Conservation (phyloP, 306 rosid genomes). For the Dalbergia cultrata region DNA sequence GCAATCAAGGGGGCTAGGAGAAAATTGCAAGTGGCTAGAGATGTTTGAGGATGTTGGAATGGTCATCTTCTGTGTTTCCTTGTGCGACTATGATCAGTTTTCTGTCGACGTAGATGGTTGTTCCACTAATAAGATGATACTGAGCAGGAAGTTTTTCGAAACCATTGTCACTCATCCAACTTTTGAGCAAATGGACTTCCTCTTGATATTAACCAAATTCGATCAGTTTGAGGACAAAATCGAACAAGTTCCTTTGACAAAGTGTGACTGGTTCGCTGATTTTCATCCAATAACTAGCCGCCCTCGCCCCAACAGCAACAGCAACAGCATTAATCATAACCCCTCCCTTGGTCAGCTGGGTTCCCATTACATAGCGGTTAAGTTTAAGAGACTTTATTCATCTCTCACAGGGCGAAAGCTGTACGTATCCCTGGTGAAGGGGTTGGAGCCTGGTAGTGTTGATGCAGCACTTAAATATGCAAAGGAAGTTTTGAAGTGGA, state of each 20-base stretch:
- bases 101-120: constrained; percentile 73
- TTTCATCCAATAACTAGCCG: constrained; percentile 82
- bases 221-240: constrained; percentile 88
- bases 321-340: constrained; percentile 75
- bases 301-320: constrained; percentile 66
- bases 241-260: constrained; percentile 76
- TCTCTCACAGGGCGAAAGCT: constrained; percentile 81
- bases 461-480: constrained; percentile 88
- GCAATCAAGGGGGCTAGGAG: constrained; percentile 67
- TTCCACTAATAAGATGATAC: constrained; percentile 78
- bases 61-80: constrained; percentile 87
- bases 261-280: constrained; percentile 91
- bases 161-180: constrained; percentile 90
- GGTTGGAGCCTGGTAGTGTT: constrained; percentile 84
- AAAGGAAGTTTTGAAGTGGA: constrained; percentile 94
- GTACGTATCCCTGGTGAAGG: constrained; percentile 82
- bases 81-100: constrained; percentile 88
- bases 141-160: constrained; percentile 78
- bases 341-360: constrained; percentile 89
- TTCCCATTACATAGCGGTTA: constrained; percentile 82
- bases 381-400: constrained; percentile 87
- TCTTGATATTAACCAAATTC: constrained; percentile 84
- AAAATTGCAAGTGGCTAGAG: constrained; percentile 98
- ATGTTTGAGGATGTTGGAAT: constrained; percentile 98
- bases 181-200: constrained; percentile 90